A percentile compares a stretch with the other conserved stretches of the same genome.
Conservation (phyloP, 2,329 filamentous ascomycete genomes). For the Aurifilum marmelostoma region DNA sequence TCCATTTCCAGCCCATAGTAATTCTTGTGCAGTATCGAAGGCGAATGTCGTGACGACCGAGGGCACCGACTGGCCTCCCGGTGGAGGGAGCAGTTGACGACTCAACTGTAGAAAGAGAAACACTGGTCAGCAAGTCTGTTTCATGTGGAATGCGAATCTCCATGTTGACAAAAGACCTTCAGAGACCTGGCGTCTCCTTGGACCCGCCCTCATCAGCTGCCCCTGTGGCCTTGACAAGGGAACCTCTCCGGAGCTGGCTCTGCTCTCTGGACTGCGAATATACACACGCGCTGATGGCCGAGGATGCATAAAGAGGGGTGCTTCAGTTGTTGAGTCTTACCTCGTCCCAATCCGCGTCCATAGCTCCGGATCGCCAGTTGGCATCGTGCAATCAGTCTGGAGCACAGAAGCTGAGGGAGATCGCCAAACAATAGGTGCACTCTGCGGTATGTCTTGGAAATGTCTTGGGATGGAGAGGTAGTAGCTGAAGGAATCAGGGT, state of each 20-base stretch:
- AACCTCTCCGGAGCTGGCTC: neutral
- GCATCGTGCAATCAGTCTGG: slow-evolving; percentile 24
- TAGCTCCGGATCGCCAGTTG: slow-evolving; percentile 38
- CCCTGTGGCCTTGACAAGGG: neutral
- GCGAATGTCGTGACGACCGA: slow-evolving; percentile 75
- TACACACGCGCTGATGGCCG: neutral
- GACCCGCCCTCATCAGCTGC: neutral
- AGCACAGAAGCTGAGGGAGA: neutral
- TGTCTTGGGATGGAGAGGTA: neutral
- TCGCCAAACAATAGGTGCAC: slow-evolving; percentile 1
- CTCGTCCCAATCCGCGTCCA: slow-evolving; percentile 73
- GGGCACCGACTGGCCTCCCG: slow-evolving; percentile 64
- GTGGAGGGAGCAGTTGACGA: slow-evolving; percentile 79
- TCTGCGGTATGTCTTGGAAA: neutral
- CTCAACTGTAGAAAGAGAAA: slow-evolving; percentile 62
- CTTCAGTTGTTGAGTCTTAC: slow-evolving; percentile 44
- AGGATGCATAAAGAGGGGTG: slow-evolving; percentile 6
- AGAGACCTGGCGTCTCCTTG: no score
- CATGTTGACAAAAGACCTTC: neutral
- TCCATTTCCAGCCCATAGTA: slow-evolving; percentile 92
- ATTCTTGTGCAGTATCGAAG: slow-evolving; percentile 87
- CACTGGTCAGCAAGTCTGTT: slow-evolving; percentile 20
- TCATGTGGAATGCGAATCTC: neutral
- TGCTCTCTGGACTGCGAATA: neutral
- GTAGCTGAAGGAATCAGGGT: neutral